Evolutionary conservation across 169 alveolate genomes (phyloP).

Genomic region (Plasmodium sp.): DNA sequence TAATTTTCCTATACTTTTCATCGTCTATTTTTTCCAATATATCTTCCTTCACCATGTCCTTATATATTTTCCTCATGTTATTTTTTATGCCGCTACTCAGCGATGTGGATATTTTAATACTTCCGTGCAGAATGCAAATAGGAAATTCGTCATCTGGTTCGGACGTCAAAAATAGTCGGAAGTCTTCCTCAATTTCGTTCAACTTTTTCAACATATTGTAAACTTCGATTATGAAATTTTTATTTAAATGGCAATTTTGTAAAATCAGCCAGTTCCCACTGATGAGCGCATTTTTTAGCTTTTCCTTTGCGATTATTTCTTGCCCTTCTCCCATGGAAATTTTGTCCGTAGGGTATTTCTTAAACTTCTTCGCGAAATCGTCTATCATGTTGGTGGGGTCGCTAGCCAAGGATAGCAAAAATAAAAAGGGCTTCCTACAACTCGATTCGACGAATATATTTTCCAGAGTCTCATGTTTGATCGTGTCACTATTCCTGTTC

Average conservation of each 20-base stretch:
- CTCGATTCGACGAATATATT: conserved; percentile 90
- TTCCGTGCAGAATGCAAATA: conserved; percentile 95
- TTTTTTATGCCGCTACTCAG: conserved; percentile 97
- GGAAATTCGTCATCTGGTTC: conserved; percentile 95
- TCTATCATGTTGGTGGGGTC: conserved; percentile 96
- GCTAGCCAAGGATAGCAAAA: conserved; percentile 94
- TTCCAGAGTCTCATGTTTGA: conserved; percentile 94
- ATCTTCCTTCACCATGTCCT: conserved; percentile 92
- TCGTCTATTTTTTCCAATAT: conserved; percentile 94
- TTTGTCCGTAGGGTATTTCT: conserved; percentile 93
- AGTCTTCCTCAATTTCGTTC: conserved; percentile 92
- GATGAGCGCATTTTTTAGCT: conserved; percentile 90
- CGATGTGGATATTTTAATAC: conserved; percentile 95
- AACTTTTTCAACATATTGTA: conserved; percentile 88
- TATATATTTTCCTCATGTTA: conserved; percentile 94
- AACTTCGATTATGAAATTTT: conserved; percentile 93
- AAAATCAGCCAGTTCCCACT: conserved; percentile 96
- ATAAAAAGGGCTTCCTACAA: conserved; percentile 91
- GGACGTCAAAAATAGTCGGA: conserved; percentile 93
- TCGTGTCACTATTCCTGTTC: conserved; percentile 91
- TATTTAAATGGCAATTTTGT: conserved; percentile 96
- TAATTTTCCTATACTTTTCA: conserved; percentile 94
- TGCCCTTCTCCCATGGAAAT: conserved; percentile 98
- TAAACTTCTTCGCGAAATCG: conserved; percentile 94
- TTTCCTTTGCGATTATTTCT: conserved; percentile 92